phyloP scores from a whole-genome alignment of 2,329 filamentous ascomycete species.

The Nemania bipapillata region DNA sequence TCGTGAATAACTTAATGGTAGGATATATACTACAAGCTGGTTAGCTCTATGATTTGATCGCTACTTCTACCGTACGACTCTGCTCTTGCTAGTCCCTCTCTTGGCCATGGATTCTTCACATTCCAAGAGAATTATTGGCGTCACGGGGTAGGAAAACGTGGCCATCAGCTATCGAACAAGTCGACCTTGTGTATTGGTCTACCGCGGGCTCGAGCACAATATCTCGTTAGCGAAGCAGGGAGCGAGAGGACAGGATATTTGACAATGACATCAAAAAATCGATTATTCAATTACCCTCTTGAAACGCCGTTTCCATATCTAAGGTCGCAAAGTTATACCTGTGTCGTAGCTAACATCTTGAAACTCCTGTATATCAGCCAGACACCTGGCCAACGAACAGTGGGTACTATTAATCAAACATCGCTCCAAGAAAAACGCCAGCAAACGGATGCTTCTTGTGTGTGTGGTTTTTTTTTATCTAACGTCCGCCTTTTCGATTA shows the following conservation, averaged over 20 bases:
- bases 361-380: constrained; percentile 18
- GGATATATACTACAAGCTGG: neutral
- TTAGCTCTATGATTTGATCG: neutral
- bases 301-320: constrained; percentile 35
- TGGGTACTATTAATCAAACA: constrained; percentile 20
- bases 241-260: neutral
- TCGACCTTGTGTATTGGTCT: neutral
- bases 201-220: neutral
- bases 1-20: neutral
- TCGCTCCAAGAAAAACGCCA: constrained; percentile 17
- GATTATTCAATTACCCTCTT: constrained; percentile 36
- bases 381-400: neutral
- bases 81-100: neutral
- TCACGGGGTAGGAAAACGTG: neutral
- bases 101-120: neutral
- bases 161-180: neutral
- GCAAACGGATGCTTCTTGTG: constrained; percentile 22
- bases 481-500: constrained; percentile 40
- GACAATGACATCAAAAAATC: constrained; percentile 11
- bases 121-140: neutral
- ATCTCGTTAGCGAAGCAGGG: neutral
- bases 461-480: constrained; percentile 33
- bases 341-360: constrained; percentile 20
- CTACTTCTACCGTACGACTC: neutral
- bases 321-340: constrained; percentile 14